These are phyloP conservation scores for Phytophthora chlamydospora DNA, from an alignment of 352 stramenopile species.

Conservation along the genomic window DNA sequence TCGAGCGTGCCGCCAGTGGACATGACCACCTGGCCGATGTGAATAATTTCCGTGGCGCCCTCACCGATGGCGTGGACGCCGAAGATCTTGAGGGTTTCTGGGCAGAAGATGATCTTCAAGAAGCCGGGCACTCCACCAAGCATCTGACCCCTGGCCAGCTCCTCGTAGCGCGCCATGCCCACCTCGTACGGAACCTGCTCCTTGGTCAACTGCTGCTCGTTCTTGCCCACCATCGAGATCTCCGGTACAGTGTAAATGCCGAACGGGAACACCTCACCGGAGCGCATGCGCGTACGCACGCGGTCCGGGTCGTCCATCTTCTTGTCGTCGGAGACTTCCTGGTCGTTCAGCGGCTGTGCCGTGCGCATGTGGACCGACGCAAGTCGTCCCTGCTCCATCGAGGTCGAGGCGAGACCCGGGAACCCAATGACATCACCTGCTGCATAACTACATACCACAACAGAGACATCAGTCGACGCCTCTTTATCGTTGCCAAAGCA, in stretches of 20 bases:
- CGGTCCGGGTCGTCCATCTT: slow-evolving; percentile 69
- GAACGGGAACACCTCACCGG: slow-evolving; percentile 86
- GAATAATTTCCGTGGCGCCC: slow-evolving; percentile 90
- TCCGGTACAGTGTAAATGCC: slow-evolving; percentile 90
- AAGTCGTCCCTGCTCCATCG: slow-evolving; percentile 91
- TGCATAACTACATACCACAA: slow-evolving; percentile 69
- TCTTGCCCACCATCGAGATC: slow-evolving; percentile 92
- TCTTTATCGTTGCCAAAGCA: neutral
- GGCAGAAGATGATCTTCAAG: slow-evolving; percentile 89
- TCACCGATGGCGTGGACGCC: slow-evolving; percentile 88
- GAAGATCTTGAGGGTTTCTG: slow-evolving; percentile 71
- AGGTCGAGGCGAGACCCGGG: slow-evolving; percentile 88
- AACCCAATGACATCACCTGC: slow-evolving; percentile 91
- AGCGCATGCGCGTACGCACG: slow-evolving; percentile 83
- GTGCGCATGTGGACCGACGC: slow-evolving; percentile 90
- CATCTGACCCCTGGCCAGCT: slow-evolving; percentile 89
- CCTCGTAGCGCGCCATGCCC: slow-evolving; percentile 79
- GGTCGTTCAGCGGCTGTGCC: slow-evolving; percentile 65
- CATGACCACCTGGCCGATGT: slow-evolving; percentile 90
- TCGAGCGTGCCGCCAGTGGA: slow-evolving; percentile 84
- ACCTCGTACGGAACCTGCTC: slow-evolving; percentile 82
- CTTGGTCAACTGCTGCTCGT: slow-evolving; percentile 85
- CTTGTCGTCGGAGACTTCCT: slow-evolving; percentile 44
- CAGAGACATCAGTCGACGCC: slow-evolving; percentile 6
- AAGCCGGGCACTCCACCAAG: slow-evolving; percentile 78